A percentile compares a stretch with the other conserved stretches of the same genome.
Conservation (phyloP, 2,329 filamentous ascomycete species). For the Colletotrichum neosansevieriae region DNA sequence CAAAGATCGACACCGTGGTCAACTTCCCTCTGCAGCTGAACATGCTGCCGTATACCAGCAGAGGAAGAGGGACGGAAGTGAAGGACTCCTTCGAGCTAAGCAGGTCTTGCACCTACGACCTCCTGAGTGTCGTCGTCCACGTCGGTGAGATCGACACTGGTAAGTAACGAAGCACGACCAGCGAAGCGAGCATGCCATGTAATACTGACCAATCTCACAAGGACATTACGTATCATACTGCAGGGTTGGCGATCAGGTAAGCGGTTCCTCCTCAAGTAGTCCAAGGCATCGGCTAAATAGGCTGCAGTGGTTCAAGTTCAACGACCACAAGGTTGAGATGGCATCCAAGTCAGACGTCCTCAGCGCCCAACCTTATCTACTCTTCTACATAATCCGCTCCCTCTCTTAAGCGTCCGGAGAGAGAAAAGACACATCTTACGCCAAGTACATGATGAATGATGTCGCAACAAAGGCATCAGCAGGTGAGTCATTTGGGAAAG, state of each 20-base stretch:
- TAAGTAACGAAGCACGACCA: slow-evolving; percentile 68
- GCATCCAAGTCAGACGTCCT: slow-evolving; percentile 89
- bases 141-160: slow-evolving; percentile 93
- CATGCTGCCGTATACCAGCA: slow-evolving; percentile 89
- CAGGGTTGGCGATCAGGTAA: slow-evolving; percentile 78
- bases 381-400: slow-evolving; percentile 85
- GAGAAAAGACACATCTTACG: background rate
- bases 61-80: slow-evolving; percentile 63
- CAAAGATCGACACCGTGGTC: slow-evolving; percentile 89
- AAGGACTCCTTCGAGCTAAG: slow-evolving; percentile 67
- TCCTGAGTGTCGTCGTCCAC: slow-evolving; percentile 91
- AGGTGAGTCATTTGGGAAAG: background rate
- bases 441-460: slow-evolving; percentile 3
- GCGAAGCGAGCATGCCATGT: slow-evolving; percentile 4
- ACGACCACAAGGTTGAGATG: slow-evolving; percentile 91
- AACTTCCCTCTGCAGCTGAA: slow-evolving; percentile 89
- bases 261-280: slow-evolving; percentile 39
- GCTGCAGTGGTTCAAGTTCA: slow-evolving; percentile 89
- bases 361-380: slow-evolving; percentile 85
- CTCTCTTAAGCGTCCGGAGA: slow-evolving; percentile 55
- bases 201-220: slow-evolving; percentile 36
- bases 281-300: slow-evolving; percentile 43
- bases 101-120: slow-evolving; percentile 82
- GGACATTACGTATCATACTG: slow-evolving; percentile 91
- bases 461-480: background rate